These are phyloP conservation scores for Cyclotella kingstonii DNA, from an alignment of 108 stramenopile species.

Conservation along the genomic window DNA sequence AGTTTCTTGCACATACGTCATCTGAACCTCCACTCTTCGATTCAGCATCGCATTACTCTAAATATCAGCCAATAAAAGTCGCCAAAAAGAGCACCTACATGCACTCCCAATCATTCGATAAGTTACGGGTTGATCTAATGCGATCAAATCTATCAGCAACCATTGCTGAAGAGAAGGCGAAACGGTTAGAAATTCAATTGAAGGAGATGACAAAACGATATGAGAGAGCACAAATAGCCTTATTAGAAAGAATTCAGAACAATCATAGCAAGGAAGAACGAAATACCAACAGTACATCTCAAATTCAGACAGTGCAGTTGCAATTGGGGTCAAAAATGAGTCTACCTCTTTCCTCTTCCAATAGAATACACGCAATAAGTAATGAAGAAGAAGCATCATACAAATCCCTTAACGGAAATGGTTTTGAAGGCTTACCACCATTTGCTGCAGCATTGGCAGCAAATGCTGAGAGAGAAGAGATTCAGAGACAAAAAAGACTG, in stretches of 20 bases:
- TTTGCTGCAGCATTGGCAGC: conserved; percentile 35
- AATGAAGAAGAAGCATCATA: no score
- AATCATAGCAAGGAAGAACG: not conserved
- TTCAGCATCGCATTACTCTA: not conserved
- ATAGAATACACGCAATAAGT: no score
- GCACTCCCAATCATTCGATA: conserved; percentile 3
- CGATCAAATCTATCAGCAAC: conserved; percentile 11
- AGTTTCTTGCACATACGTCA: not conserved
- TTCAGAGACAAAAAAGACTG: conserved; percentile 1
- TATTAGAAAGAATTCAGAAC: not conserved
- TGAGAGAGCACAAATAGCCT: conserved; percentile 9
- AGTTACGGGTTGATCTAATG: conserved; percentile 18
- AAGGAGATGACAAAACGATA: conserved; percentile 23
- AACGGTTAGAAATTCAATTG: conserved; percentile 10
- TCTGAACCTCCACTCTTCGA: not conserved
- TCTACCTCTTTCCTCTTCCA: no score
- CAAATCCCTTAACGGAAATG: no score
- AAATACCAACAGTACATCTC: not conserved
- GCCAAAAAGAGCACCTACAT: not conserved
- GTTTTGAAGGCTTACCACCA: conserved; percentile 24
- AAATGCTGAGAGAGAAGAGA: conserved; percentile 33
- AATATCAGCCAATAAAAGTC: conserved; percentile 2
- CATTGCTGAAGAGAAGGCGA: conserved; percentile 15
- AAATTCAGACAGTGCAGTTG: no score
- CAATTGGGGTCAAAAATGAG: no score